Evolutionary conservation across 202 grass and related monocot genomes (phyloP), one percentile per base, ranked within the genome.

Genomic region (Zizania palustris): DNA sequence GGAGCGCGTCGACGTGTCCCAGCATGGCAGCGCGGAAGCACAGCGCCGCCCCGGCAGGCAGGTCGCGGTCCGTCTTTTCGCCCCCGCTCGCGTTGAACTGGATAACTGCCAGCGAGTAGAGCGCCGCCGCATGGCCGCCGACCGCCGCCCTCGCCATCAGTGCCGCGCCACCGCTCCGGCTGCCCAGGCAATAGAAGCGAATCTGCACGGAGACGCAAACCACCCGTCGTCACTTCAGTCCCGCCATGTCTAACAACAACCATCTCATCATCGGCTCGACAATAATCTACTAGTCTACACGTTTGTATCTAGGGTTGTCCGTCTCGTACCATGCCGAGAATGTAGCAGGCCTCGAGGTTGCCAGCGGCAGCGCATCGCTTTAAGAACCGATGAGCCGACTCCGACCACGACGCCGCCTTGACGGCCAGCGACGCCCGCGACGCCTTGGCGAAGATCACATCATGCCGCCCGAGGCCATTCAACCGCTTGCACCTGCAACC

Each of bases 71-170:
- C 1, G 85, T 74, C 85, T 92, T 97, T 56, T 87, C 75, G 14
- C 91, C 91, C 1, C 94, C 94, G 64, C 91, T 93, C 1, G 91
- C 94, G 79, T 97, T 97, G 82, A 97, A 97, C 76, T 97, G 91
- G 19, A 97, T 90, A 1, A 97, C 84, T 0, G 91, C 91, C 3
- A 97, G 82, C 0, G 94, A 92, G 64, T 97, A 97, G 4, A 94
- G 82, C 53, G 94, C 91, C 57, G 86, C 86, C 6, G 94, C 73
- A 75, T 94, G 88, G 12, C 84, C 88, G 38, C 88, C 84, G 1
- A 92, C 90, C 3, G 94, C 94, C 21, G 94, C 94, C 56, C 81
- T 76, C 46, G 94, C 94, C 14, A 97, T 86, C 61, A 89, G 51
- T 9, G 88, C 86, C 2, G 91, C 91, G 37, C 94, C 94, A 65